Base-by-base conservation (phyloP, 306 rosid genomes). In the Prunus kanzakura region DNA sequence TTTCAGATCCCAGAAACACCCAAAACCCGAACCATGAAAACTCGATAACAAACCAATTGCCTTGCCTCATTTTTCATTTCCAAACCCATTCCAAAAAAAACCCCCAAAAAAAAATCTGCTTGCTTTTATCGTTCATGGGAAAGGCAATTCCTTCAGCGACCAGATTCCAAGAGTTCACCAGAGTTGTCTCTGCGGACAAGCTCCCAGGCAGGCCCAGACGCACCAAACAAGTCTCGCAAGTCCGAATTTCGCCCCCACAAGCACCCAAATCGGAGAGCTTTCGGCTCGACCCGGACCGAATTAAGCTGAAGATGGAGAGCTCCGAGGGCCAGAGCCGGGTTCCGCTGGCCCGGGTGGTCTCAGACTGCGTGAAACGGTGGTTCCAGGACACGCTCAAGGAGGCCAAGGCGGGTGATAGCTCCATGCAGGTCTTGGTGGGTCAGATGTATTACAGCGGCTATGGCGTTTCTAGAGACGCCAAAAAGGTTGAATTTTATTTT, bases 351-450 rank as follows among this genome's bases (percentile, higher is more conserved):
- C 74, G n/a, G 60, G 96, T 93, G 65, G 98, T 93, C 3, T 82
- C 93, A 13, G 92, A 91, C 62, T 93, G 98, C 74, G 75, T 81
- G 0, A 84, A 78, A 77, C 97, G 98, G 68, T 91, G 98, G 98
- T 91, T 93, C 30, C 93, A 78, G 45, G 98, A 93, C 61, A 80
- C 98, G 10, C 97, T 91, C 61, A 86, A 87, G 84, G 96, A 89
- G 85, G 97, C 98, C 2, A 89, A 76, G 74, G 82, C 88, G 51
- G 98, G 98, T 0, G 96, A 91, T 56, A 54, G 27, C 50, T 46
- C 83, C 41, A 89, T 60, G 64, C 35, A 60, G 64, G 64, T 60
- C 35, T 60, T 60, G 64, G 64, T 60, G 62, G 62, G 62, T 3
- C 62, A 93, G 76, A 93, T 93, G 97, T 89, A 89, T 73, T 76